Percentiles rank a stretch among this genome's conserved stretches.
Evolutionary conservation across 192 early-diverging fungal genomes (phyloP).

Genomic region (Linnemannia zychae): DNA sequence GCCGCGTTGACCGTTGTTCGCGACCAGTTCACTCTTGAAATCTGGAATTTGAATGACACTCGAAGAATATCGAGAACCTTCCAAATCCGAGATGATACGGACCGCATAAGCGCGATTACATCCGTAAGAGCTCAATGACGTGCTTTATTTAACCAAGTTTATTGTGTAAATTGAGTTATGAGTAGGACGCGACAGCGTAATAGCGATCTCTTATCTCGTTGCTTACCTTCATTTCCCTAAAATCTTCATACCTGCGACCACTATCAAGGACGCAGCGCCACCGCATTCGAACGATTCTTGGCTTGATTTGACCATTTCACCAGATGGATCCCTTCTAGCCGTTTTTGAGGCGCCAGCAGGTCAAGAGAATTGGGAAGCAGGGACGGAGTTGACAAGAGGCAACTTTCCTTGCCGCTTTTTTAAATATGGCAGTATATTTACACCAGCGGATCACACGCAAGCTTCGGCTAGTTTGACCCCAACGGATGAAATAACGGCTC

Average conservation of each 20-base stretch:
- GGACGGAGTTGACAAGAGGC: constrained; percentile 8
- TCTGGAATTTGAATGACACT: background rate
- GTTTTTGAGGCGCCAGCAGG: constrained; percentile 3
- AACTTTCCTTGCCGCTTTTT: constrained; percentile 17
- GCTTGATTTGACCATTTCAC: constrained; percentile 7
- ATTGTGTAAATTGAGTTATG: too few species aligned
- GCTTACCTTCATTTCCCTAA: too few species aligned
- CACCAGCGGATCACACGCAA: background rate
- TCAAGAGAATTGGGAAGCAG: background rate
- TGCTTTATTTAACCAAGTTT: too few species aligned
- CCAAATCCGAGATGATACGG: too few species aligned
- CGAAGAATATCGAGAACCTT: background rate
- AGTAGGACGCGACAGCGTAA: too few species aligned
- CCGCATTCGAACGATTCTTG: background rate
- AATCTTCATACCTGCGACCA: too few species aligned
- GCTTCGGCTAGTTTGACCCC: background rate
- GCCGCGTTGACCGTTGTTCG: background rate
- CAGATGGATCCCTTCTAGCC: constrained; percentile 3
- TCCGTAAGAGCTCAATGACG: too few species aligned
- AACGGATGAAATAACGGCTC: background rate
- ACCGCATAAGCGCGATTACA: too few species aligned
- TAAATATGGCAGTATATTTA: background rate
- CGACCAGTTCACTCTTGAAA: background rate
- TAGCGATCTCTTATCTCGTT: too few species aligned
- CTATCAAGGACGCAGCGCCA: too few species aligned